Evolutionary conservation across 2,329 filamentous ascomycete genomes (phyloP), one percentile per base, ranked within the genome.

Genomic region (Stylonectria norvegica): DNA sequence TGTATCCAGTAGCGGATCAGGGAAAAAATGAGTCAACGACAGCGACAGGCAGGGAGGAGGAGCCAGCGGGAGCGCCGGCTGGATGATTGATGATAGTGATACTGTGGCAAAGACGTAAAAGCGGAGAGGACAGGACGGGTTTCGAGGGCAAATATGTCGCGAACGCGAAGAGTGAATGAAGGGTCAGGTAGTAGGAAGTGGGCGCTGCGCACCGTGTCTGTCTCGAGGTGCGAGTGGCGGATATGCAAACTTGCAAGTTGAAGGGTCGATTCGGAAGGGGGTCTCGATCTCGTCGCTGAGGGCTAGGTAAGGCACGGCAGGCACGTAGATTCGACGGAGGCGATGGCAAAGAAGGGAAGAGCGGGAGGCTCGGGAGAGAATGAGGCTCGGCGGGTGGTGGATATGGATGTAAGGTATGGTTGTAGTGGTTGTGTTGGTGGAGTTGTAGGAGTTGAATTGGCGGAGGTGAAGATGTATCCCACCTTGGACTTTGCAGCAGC

Each of bases 31-130:
- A 25, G 22, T 25, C 12, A 12, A 25, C 10, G 22, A 25, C 7
- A 12, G 22, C 12, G 22, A 12, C 22, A 25, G 22, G 12, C 12
- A 12, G 7, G 22, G 56, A 52, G 44, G 37, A 27, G 28, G 27
- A 33, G 28, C 29, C 5, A 38, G 34, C 40, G 37, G 44, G 41
- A 45, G 38, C 35, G 19, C 33, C 18, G 30, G 12, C 27, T 30
- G 27, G 27, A 15, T 15, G 8, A 6, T 30, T 9, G n/a, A 11
- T 5, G 31, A 15, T 15, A 20, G 16, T 5, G 31, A 15, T 15
- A 34, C 7, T 34, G 30, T 32, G 34, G 22, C 36, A 40, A 48
- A 55, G 53, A 52, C 36, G 41, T 40, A 28, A 33, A 36, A 12
- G 31, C 14, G 31, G 4, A 34, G 45, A 40, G 38, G 36, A 39